These are phyloP conservation scores for Cantharellus cinnabarinus DNA, from an alignment of 768 basidiomycete genomes.

Conservation along the genomic window DNA sequence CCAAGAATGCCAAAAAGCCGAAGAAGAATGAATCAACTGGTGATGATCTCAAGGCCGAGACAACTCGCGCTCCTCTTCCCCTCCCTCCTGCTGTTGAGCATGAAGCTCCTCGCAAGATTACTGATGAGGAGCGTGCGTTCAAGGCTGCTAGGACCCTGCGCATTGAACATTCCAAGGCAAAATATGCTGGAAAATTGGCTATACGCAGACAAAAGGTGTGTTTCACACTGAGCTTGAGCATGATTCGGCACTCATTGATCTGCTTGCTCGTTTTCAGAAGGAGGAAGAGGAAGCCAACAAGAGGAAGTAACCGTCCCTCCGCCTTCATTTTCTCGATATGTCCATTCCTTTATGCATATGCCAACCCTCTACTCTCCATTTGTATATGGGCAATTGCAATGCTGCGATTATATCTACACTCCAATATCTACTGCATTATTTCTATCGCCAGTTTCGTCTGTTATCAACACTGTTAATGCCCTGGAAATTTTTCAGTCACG, in stretches of 20 bases:
- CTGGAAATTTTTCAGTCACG: too few species aligned
- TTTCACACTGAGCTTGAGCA: conserved; percentile 5
- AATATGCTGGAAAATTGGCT: conserved; percentile 79
- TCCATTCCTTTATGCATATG: too few species aligned
- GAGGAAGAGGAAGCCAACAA: conserved; percentile 84
- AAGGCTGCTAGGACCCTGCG: conserved; percentile 81
- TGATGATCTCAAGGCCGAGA: conserved; percentile 61
- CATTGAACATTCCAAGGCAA: conserved; percentile 53
- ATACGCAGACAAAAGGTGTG: conserved; percentile 66
- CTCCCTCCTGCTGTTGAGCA: conserved; percentile 46
- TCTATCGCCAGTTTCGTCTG: too few species aligned
- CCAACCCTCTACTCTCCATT: too few species aligned
- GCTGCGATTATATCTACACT: too few species aligned
- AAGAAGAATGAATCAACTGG: conserved; percentile 91
- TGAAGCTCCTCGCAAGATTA: conserved; percentile 86
- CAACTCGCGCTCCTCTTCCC: conserved; percentile 44
- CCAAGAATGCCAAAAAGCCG: conserved; percentile 82
- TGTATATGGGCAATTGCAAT: too few species aligned
- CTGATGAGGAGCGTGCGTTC: conserved; percentile 72
- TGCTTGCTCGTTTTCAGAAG: conserved; percentile 29
- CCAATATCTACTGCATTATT: too few species aligned
- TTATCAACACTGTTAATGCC: too few species aligned
- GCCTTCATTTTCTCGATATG: too few species aligned
- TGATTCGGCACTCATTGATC: conserved; percentile 9
- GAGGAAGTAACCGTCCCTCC: conserved; percentile 40